phyloP scores from a whole-genome alignment of 805 yeast genomes.

The Monosporozyma solicola region DNA sequence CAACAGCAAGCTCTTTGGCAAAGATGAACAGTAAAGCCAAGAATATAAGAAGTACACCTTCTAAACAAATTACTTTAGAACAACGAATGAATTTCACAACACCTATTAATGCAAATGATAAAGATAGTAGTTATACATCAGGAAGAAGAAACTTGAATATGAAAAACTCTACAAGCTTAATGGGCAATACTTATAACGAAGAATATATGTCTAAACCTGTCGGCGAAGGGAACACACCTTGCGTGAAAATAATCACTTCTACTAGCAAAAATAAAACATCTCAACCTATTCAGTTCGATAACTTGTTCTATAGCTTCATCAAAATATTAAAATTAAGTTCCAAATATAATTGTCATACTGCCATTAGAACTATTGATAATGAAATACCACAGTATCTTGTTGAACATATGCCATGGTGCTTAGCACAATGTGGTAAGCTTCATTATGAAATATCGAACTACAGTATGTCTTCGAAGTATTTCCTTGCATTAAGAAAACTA shows the following conservation, averaged over 20 bases:
- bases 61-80: constrained; percentile 15
- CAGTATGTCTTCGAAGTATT: constrained; percentile 60
- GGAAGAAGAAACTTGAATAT: constrained; percentile 4
- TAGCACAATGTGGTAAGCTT: constrained; percentile 67
- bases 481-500: constrained; percentile 48
- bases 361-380: constrained; percentile 53
- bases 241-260: background rate
- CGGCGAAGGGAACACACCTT: background rate
- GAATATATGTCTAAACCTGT: background rate
- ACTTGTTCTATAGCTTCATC: constrained; percentile 14
- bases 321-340: constrained; percentile 15
- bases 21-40: constrained; percentile 9
- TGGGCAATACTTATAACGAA: background rate
- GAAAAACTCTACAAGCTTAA: background rate
- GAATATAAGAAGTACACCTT: constrained; percentile 22
- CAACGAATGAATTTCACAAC: constrained; percentile 16
- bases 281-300: background rate
- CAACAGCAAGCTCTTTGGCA: constrained; percentile 10
- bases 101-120: constrained; percentile 10
- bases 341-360: constrained; percentile 69
- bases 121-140: background rate
- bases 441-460: constrained; percentile 86
- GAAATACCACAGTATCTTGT: constrained; percentile 49
- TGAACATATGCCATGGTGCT: constrained; percentile 73
- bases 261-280: background rate